Conservation (phyloP, 2,329 filamentous ascomycete species). For the Chaetomium olivaceum region DNA sequence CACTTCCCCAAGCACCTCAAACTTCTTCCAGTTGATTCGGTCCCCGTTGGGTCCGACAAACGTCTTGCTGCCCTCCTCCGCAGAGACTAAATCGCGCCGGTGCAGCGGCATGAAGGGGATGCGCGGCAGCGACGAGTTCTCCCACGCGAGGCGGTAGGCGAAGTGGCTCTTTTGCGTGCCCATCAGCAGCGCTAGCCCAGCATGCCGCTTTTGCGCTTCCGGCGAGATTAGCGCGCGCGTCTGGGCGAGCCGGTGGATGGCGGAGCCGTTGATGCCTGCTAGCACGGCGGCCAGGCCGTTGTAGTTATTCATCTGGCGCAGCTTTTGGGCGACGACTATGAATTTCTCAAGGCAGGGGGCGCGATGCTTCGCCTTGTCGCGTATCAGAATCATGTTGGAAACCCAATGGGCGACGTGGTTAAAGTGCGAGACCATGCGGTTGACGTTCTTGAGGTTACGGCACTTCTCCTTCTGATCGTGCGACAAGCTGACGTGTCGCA, state of each 20-base stretch:
- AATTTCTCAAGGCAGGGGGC: constrained; percentile 92
- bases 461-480: constrained; percentile 71
- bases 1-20: constrained; percentile 92
- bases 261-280: constrained; percentile 85
- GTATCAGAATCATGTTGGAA: constrained; percentile 78
- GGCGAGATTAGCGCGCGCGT: constrained; percentile 75
- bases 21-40: constrained; percentile 96
- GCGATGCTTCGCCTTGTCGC: constrained; percentile 94
- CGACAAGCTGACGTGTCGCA: constrained; percentile 83
- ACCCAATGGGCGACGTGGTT: constrained; percentile 84
- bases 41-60: constrained; percentile 74
- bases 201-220: constrained; percentile 77
- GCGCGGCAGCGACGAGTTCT: constrained; percentile 84
- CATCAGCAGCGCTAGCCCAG: constrained; percentile 89
- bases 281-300: constrained; percentile 93
- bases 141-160: constrained; percentile 95
- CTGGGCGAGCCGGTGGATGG: constrained; percentile 78
- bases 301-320: constrained; percentile 94
- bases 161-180: constrained; percentile 88
- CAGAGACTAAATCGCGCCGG: constrained; percentile 83
- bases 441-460: constrained; percentile 79
- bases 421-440: constrained; percentile 91
- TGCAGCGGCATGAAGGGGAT: constrained; percentile 94
- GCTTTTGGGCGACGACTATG: constrained; percentile 82
- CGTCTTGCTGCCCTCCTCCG: constrained; percentile 88